Conservation (phyloP, 2,329 filamentous ascomycete genomes). For the Trichoderma aggressivum region DNA sequence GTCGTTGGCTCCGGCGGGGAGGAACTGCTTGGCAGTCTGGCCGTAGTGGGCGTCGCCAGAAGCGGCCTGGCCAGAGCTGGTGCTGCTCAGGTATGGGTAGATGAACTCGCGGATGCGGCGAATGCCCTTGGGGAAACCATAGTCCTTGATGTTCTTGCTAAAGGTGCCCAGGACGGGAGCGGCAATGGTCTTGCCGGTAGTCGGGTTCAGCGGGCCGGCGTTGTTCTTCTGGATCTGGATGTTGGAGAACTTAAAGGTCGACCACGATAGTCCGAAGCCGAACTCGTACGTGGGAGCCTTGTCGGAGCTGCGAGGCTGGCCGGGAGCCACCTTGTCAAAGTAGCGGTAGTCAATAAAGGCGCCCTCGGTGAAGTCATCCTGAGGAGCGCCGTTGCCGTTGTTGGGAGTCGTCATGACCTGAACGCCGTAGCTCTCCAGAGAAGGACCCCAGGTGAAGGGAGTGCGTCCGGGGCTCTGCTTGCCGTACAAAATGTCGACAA, state of each 20-base stretch:
- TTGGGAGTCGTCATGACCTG: constrained; percentile 67
- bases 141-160: constrained; percentile 61
- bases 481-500: constrained; percentile 81
- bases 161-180: constrained; percentile 64
- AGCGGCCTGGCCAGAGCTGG: constrained; percentile 52
- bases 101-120: constrained; percentile 54
- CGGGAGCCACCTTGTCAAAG: constrained; percentile 59
- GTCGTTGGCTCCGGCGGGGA: constrained; percentile 58
- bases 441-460: constrained; percentile 75
- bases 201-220: constrained; percentile 54
- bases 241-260: constrained; percentile 72
- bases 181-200: constrained; percentile 56
- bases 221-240: constrained; percentile 53
- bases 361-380: constrained; percentile 72
- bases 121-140: constrained; percentile 62
- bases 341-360: constrained; percentile 69
- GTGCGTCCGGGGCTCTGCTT: constrained; percentile 73
- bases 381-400: constrained; percentile 63
- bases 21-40: constrained; percentile 51
- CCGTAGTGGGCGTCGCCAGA: constrained; percentile 60
- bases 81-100: constrained; percentile 71
- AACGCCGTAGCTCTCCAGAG: constrained; percentile 64
- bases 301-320: constrained; percentile 26
- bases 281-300: constrained; percentile 72
- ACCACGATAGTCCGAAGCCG: constrained; percentile 77